Evolutionary conservation across 1,139 yeast species (phyloP), one percentile per base, ranked within the genome.

Genomic region (Diutina neorugosa): DNA sequence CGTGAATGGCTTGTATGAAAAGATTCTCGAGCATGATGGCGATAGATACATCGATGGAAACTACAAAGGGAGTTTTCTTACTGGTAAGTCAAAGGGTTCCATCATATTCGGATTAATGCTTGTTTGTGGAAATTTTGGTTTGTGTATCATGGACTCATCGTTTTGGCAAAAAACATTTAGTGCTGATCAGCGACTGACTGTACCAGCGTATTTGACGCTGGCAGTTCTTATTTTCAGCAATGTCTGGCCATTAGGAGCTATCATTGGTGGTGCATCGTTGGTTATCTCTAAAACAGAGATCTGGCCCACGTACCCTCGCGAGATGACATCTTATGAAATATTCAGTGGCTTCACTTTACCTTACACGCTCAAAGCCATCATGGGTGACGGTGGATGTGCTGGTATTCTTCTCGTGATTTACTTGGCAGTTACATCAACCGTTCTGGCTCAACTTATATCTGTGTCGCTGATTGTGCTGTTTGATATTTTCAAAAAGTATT

Each of bases 161-260:
- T 67, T 66, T 52, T 67, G 69, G 69, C 70, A 67, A 58, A 69
- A 70, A 54, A 62, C 69, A 27, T 69, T 69, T 52, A 64, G 69
- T 55, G 69, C 74, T 11, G 62, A 65, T 56, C 61, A 68, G 8
- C 65, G 60, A 51, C 69, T 74, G 19, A 63, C 69, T 7, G 66
- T 69, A 47, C 73, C 73, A 3, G 76, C 74, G 12, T 71, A 71
- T 55, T 57, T 70, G 37, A 60, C 67, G 47, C 72, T 70, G 2
- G 70, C 73, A 1, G 54, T 65, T 1, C 58, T 62, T 12, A 69
- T 70, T 47, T 67, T 66, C 53, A 62, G 70, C 11, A 65, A 65
- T 54, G 69, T 66, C 21, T 69, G 69, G 69, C 65, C 69, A 3
- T 54, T 66, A n/a, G 69, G 70, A 9, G 54, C 69, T 2, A 60